A percentile compares a stretch with the other conserved stretches of the same genome.
These are phyloP conservation scores for Posidonia australis DNA, from an alignment of 106 monocot species.

Conservation along the genomic window DNA sequence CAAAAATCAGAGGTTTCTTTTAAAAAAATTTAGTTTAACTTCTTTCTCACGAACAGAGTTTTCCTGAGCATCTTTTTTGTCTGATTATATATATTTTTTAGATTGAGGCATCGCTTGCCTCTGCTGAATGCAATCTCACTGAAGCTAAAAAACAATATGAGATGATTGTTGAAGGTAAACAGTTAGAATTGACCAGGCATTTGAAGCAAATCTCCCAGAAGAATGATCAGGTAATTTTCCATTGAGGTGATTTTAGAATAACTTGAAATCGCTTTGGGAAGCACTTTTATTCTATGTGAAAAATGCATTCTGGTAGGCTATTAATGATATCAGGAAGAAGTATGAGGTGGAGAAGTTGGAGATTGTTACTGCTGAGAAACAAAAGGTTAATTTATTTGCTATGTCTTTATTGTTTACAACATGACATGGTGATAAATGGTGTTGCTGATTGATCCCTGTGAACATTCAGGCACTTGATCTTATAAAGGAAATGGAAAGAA, in stretches of 20 bases:
- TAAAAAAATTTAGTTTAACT: neutral
- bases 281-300: neutral
- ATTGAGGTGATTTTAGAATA: neutral
- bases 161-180: constrained; percentile 78
- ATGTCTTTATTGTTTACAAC: neutral
- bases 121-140: constrained; percentile 51
- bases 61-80: neutral
- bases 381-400: constrained; percentile 44
- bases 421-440: neutral
- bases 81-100: constrained; percentile 12
- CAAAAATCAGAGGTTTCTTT: constrained; percentile 54
- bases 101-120: constrained; percentile 53
- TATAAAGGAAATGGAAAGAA: constrained; percentile 66
- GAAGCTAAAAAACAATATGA: constrained; percentile 80
- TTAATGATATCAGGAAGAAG: constrained; percentile 88
- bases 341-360: constrained; percentile 80
- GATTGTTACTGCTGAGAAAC: constrained; percentile 55
- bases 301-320: constrained; percentile 45
- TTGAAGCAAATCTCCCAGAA: constrained; percentile 84
- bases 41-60: too few species aligned
- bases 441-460: neutral
- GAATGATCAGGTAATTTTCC: constrained; percentile 80
- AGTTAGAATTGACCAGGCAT: constrained; percentile 82
- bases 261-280: neutral
- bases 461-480: constrained; percentile 54